phyloP scores from a whole-genome alignment of 495 filamentous ascomycete species.

The Lasiosphaeria ovina region DNA sequence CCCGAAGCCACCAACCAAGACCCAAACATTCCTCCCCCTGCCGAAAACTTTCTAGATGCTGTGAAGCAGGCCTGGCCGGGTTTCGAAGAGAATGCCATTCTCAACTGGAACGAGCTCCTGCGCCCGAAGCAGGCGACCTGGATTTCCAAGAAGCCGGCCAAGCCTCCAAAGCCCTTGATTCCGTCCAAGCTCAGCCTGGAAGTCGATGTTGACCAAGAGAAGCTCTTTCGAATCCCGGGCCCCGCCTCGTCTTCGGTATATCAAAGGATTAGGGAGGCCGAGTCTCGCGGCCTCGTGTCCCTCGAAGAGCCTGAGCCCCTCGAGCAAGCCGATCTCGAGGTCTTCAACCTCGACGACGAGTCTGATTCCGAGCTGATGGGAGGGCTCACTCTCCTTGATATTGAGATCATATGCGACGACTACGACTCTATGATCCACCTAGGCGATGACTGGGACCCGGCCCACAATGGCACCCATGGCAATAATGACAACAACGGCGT shows the following conservation, averaged over 20 bases:
- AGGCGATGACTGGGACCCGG: conserved; percentile 24
- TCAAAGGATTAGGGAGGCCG: conserved; percentile 56
- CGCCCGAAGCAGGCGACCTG: conserved; percentile 71
- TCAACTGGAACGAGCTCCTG: conserved; percentile 70
- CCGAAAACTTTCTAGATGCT: conserved; percentile 64
- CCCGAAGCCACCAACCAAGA: conserved; percentile 43
- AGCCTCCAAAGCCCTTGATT: conserved; percentile 74
- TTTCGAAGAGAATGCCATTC: conserved; percentile 63
- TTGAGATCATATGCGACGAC: conserved; percentile 77
- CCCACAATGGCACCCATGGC: conserved; percentile 11
- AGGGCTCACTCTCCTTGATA: conserved; percentile 68
- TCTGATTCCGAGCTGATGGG: conserved; percentile 63
- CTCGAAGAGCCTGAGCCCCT: conserved; percentile 45
- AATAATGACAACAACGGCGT: no score
- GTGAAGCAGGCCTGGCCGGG: conserved; percentile 67
- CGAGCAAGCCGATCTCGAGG: conserved; percentile 57
- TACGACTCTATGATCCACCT: conserved; percentile 64
- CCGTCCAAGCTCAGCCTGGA: conserved; percentile 87
- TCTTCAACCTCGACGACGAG: conserved; percentile 50
- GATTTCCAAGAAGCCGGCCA: conserved; percentile 64
- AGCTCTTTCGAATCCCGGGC: conserved; percentile 67
- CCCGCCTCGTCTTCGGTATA: conserved; percentile 39
- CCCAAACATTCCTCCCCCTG: conserved; percentile 53
- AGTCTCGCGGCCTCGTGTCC: conserved; percentile 59
- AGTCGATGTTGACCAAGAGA: conserved; percentile 75